Conservation (phyloP, 805 yeast species). For the Wickerhamomyces rabaulensis region DNA sequence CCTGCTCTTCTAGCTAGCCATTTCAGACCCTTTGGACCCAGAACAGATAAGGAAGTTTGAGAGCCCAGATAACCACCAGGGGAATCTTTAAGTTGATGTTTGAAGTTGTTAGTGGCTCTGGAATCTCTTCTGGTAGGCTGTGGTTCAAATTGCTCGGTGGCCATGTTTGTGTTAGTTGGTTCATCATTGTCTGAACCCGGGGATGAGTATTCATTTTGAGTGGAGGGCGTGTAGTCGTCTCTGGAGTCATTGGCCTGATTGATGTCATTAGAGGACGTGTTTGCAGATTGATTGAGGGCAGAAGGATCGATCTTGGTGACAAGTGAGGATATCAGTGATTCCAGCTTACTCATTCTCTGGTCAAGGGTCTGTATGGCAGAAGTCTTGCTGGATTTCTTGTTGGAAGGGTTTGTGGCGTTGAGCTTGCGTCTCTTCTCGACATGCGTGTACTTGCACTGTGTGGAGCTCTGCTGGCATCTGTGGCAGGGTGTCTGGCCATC, state of each 20-base stretch:
- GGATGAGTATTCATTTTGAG: not conserved
- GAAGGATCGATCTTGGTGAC: slow-evolving; percentile 18
- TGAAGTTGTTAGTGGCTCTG: not conserved
- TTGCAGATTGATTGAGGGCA: not conserved
- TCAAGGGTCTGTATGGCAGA: slow-evolving; percentile 16
- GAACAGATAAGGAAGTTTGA: slow-evolving; percentile 30
- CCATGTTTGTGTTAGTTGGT: not conserved
- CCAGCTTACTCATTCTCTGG: slow-evolving; percentile 28
- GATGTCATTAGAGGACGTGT: not conserved
- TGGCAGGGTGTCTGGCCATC: slow-evolving; percentile 78
- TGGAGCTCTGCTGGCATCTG: slow-evolving; percentile 75
- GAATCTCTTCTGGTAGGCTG: not conserved
- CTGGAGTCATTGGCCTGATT: not conserved
- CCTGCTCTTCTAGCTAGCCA: slow-evolving; percentile 29
- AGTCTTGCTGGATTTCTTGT: not conserved
- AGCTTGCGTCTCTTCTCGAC: slow-evolving; percentile 8
- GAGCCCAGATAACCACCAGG: slow-evolving; percentile 19
- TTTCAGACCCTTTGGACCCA: slow-evolving; percentile 34
- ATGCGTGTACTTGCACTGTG: slow-evolving; percentile 19
- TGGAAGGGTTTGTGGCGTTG: not conserved
- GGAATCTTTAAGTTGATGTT: slow-evolving; percentile 1
- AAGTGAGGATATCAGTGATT: slow-evolving; percentile 26
- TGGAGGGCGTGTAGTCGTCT: not conserved
- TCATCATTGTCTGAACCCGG: not conserved
- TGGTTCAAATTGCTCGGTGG: not conserved